Evolutionary conservation across 371 early-diverging fungal genomes (phyloP).

Genomic region (Syncephalis fuscata): DNA sequence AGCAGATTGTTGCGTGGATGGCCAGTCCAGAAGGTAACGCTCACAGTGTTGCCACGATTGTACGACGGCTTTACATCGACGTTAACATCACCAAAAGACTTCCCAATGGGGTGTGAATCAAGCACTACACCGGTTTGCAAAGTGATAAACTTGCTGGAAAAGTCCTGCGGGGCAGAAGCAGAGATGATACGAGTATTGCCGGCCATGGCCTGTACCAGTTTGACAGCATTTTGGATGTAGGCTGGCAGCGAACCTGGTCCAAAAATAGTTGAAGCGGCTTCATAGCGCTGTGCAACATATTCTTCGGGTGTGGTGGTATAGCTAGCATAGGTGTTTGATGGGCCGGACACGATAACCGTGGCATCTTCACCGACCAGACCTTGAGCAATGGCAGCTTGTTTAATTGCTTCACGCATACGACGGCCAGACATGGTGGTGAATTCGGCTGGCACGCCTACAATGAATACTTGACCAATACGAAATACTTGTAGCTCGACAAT

Average conservation of each 20-base stretch:
- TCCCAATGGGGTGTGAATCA: constrained; percentile 23
- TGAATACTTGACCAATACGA: constrained; percentile 26
- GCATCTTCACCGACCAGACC: constrained; percentile 17
- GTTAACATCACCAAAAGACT: constrained; percentile 25
- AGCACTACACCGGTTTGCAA: constrained; percentile 21
- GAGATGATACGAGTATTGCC: constrained; percentile 7
- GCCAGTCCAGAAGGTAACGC: constrained; percentile 29
- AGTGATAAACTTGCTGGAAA: constrained; percentile 16
- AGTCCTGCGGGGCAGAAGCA: constrained; percentile 13
- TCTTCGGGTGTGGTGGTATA: constrained; percentile 47
- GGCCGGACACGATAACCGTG: constrained; percentile 30
- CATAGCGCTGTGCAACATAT: constrained; percentile 45
- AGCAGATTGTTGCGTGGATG: constrained; percentile 36
- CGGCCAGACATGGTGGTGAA: constrained; percentile 51
- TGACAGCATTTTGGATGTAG: constrained; percentile 27
- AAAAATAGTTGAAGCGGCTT: constrained; percentile 45
- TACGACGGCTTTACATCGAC: constrained; percentile 13
- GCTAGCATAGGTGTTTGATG: constrained; percentile 21
- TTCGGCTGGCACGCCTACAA: constrained; percentile 36
- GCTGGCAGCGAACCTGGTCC: constrained; percentile 40
- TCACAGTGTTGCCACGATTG: constrained; percentile 10
- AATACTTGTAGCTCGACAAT: constrained; percentile 32
- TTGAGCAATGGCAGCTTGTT: no score
- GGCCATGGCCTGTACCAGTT: constrained; percentile 24
- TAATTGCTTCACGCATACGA: constrained; percentile 22